Evolutionary conservation across 2,329 filamentous ascomycete species (phyloP).

Genomic region (Ascomycota sp.): DNA sequence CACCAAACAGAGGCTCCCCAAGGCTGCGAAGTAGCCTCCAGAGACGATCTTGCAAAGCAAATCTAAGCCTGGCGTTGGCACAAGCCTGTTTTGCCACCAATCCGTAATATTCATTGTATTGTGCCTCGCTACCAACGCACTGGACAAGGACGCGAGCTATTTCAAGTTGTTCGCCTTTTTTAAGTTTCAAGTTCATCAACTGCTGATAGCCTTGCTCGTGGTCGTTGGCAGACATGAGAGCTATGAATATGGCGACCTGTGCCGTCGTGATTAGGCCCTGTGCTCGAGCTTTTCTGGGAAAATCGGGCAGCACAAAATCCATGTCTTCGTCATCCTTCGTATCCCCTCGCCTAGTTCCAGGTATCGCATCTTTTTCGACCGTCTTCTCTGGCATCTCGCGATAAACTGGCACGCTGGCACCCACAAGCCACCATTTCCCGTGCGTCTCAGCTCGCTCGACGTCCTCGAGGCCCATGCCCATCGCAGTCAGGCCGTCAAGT

Average conservation of each 20-base stretch:
- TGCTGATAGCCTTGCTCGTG: constrained; percentile 65
- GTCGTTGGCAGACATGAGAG: constrained; percentile 68
- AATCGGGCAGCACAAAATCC: constrained; percentile 36
- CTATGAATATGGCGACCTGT: constrained; percentile 76
- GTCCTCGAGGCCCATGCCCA: constrained; percentile 62
- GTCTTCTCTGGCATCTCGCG: constrained; percentile 1
- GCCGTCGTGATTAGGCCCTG: constrained; percentile 75
- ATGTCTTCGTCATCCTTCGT: constrained; percentile 23
- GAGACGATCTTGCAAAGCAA: constrained; percentile 68
- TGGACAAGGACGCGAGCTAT: constrained; percentile 73
- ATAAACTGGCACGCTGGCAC: constrained; percentile 57
- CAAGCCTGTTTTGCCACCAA: constrained; percentile 63
- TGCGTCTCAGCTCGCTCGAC: constrained; percentile 64
- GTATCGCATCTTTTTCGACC: neutral
- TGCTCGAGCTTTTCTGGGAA: constrained; percentile 47
- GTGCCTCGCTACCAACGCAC: constrained; percentile 60
- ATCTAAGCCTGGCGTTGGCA: constrained; percentile 48
- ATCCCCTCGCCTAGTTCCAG: constrained; percentile 4
- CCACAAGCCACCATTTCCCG: constrained; percentile 96
- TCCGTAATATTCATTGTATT: constrained; percentile 85
- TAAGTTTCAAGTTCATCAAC: constrained; percentile 61
- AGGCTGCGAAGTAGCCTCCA: constrained; percentile 71
- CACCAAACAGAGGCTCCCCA: constrained; percentile 56
- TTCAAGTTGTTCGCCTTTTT: constrained; percentile 66
- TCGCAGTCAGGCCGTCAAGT: constrained; percentile 56